These are phyloP conservation scores for Pythium chondricola DNA, from an alignment of 352 stramenopile species.

Conservation along the genomic window DNA sequence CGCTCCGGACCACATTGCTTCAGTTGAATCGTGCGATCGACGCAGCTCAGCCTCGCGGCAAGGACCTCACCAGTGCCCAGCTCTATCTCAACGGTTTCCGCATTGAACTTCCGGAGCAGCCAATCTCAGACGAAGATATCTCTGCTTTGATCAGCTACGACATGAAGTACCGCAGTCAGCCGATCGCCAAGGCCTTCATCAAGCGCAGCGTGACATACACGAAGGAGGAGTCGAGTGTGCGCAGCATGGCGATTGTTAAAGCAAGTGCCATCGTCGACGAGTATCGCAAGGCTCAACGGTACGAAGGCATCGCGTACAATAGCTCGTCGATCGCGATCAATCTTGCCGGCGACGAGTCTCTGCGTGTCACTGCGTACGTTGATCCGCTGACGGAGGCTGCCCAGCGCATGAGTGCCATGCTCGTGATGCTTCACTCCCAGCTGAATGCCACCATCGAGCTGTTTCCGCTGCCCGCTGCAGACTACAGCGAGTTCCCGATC, in stretches of 20 bases:
- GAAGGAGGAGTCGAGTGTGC: conserved; percentile 35
- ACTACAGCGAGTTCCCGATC: conserved; percentile 86
- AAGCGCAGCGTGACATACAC: conserved; percentile 46
- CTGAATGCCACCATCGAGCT: conserved; percentile 70
- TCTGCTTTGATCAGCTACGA: conserved; percentile 60
- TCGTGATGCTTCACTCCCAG: conserved; percentile 71
- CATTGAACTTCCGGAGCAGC: conserved; percentile 44
- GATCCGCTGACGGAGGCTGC: conserved; percentile 88
- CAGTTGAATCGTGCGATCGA: conserved; percentile 39
- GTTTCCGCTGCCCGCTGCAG: conserved; percentile 46
- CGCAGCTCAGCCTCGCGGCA: conserved; percentile 18
- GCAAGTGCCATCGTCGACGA: conserved; percentile 75
- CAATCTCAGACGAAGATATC: conserved; percentile 59
- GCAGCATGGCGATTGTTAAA: conserved; percentile 72
- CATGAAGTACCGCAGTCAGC: conserved; percentile 58
- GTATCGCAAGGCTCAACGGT: conserved; percentile 50
- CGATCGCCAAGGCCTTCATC: conserved; percentile 66
- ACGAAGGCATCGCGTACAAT: conserved; percentile 25
- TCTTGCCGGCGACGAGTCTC: conserved; percentile 35
- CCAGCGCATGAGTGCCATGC: conserved; percentile 84
- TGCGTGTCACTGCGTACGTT: conserved; percentile 77
- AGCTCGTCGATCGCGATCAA: conserved; percentile 30
- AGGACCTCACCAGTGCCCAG: conserved; percentile 23
- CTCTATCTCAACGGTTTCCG: conserved; percentile 71
- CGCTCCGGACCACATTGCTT: conserved; percentile 16